Base-by-base conservation (phyloP, 805 yeast species). In the Wickerhamiella azyma region DNA sequence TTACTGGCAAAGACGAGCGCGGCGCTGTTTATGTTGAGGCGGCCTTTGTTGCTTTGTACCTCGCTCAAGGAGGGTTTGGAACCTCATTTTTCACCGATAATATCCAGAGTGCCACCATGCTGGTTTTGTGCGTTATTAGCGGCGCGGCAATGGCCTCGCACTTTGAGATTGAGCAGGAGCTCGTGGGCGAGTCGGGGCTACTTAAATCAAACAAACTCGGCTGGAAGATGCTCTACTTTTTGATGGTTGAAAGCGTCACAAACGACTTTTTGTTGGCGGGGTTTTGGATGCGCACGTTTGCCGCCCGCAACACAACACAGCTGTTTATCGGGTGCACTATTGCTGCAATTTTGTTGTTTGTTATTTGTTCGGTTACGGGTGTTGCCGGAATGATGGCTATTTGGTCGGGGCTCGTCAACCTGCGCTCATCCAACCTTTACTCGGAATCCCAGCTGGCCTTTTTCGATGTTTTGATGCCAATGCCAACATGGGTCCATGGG, bases 281-380 rank as follows among this genome's bases (percentile, higher is more conserved):
- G 0, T 86, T 88, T 61, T 88, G 97, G 97, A 66, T 88, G 49
- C 71, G 97, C 58, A 84, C 97, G 0, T 88, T 88, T 67, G 94
- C 97, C 8, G 79, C 94, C 5, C 75, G 75, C 52, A 67, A 85
- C 8, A 76, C 86, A 63, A 74, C 68, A 52, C 95, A 86, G 57
- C 70, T 88, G 55, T 62, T 73, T 61, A 73, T 84, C 53, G 94
- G 92, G 21, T 75, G 86, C 45, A 68, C 78, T 3, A 65, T 88
- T 49, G 94, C 96, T 0, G 72, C 88, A 0, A 60, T 81, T 47
- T 71, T 81, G 19, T 67, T 78, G 37, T 74, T 81, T 47, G 66
- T 70, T 9, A 69, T 85, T 46, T 75, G 80, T 50, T 74, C 83
- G 0, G 67, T 86, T 41, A 76, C 80, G 37, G 97, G 96, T 17